phyloP scores from a whole-genome alignment of 495 filamentous ascomycete species.

The Aspergillus taichungensis region DNA sequence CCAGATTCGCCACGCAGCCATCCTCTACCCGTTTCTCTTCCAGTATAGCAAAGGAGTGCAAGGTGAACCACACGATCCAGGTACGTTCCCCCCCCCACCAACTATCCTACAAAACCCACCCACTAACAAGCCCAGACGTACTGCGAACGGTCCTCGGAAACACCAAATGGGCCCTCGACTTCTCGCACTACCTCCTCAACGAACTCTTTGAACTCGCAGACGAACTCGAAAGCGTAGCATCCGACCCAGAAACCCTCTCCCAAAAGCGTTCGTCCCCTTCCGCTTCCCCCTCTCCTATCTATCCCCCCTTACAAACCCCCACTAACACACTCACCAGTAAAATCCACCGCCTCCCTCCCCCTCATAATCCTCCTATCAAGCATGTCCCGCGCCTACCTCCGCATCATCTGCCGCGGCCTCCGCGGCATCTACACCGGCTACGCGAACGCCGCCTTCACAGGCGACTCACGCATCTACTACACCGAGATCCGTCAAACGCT shows the following conservation, averaged over 20 bases:
- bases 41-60: slow-evolving; percentile 34
- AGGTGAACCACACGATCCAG: slow-evolving; percentile 56
- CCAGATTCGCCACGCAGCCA: slow-evolving; percentile 59
- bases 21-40: slow-evolving; percentile 56
- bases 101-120: not conserved
- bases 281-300: not conserved
- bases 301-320: slow-evolving; percentile 1
- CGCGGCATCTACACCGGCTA: slow-evolving; percentile 32
- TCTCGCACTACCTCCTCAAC: slow-evolving; percentile 61
- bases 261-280: slow-evolving; percentile 32
- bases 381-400: slow-evolving; percentile 62
- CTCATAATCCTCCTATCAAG: slow-evolving; percentile 65
- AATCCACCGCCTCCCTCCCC: slow-evolving; percentile 45
- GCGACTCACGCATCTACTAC: slow-evolving; percentile 33
- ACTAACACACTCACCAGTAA: slow-evolving; percentile 27
- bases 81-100: slow-evolving; percentile 24
- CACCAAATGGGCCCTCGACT: slow-evolving; percentile 56
- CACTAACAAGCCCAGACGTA: slow-evolving; percentile 31
- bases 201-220: slow-evolving; percentile 54
- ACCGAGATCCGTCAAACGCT: slow-evolving; percentile 34
- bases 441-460: slow-evolving; percentile 20
- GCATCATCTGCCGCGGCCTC: slow-evolving; percentile 57
- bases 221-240: slow-evolving; percentile 36
- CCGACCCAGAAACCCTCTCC: slow-evolving; percentile 34
- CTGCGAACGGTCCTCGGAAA: slow-evolving; percentile 36